phyloP scores from a whole-genome alignment of 768 basidiomycete species.

The Mycena capillaripes region DNA sequence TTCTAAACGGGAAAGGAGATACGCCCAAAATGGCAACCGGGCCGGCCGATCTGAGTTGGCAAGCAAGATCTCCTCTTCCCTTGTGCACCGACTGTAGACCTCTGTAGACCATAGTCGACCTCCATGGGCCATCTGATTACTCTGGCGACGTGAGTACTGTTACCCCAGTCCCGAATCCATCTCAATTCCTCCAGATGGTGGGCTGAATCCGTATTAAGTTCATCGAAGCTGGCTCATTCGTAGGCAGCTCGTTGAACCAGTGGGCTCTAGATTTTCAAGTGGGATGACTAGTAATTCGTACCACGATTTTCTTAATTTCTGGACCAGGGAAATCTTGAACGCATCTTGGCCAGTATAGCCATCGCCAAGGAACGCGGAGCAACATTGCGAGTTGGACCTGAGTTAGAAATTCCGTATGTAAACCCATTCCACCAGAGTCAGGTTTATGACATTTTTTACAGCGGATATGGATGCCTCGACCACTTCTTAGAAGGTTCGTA shows the following conservation, averaged over 20 bases:
- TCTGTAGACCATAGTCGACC: neutral
- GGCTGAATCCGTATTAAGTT: constrained; percentile 7
- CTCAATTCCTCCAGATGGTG: constrained; percentile 52
- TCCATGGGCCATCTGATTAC: constrained; percentile 89
- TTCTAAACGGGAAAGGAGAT: too few species aligned
- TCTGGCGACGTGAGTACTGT: constrained; percentile 80
- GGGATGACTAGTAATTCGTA: constrained; percentile 31
- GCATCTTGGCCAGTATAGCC: constrained; percentile 89
- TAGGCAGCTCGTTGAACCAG: constrained; percentile 89
- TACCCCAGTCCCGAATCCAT: constrained; percentile 31
- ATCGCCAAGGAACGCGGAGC: constrained; percentile 93
- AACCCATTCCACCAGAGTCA: neutral
- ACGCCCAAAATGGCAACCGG: neutral
- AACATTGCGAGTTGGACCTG: constrained; percentile 93
- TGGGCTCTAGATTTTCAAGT: constrained; percentile 98
- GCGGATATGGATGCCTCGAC: constrained; percentile 97
- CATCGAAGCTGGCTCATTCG: constrained; percentile 20
- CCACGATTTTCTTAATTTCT: neutral
- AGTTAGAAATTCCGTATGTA: constrained; percentile 93
- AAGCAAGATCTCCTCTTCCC: neutral
- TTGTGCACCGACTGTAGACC: too few species aligned
- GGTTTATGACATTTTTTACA: constrained; percentile 44
- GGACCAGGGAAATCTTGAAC: constrained; percentile 89
- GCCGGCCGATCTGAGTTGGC: neutral
- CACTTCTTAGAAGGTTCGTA: constrained; percentile 93